phyloP scores from a whole-genome alignment of 140 eudicot species.

The Cichorium intybus region DNA sequence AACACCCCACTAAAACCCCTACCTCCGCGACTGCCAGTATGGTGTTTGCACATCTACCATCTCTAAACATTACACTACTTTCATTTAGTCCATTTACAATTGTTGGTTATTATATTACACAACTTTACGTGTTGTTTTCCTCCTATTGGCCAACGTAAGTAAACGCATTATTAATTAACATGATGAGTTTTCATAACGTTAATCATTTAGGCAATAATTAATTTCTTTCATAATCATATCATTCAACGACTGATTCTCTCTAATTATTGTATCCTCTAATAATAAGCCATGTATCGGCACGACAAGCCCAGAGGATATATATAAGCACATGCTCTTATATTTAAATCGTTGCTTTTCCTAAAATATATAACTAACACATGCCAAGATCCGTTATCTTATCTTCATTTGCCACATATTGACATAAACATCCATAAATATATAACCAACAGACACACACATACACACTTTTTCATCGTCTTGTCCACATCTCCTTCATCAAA shows the following conservation, averaged over 20 bases:
- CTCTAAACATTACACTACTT: too few relatives aligned
- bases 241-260: neutral
- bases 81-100: too few relatives aligned
- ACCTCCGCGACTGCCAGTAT: too few relatives aligned
- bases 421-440: neutral
- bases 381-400: neutral
- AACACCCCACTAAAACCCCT: too few relatives aligned
- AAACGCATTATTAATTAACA: neutral
- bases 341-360: neutral
- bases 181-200: neutral
- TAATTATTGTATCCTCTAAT: neutral
- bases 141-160: neutral
- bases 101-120: too few relatives aligned
- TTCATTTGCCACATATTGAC: neutral
- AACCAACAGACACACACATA: neutral
- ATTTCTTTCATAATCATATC: neutral
- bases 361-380: neutral
- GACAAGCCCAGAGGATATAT: neutral
- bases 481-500: too few relatives aligned
- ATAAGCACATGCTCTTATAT: neutral
- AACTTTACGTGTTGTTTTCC: too few relatives aligned
- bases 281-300: neutral
- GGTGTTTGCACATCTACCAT: too few relatives aligned
- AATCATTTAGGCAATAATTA: neutral
- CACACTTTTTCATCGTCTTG: neutral